Evolutionary conservation across 108 stramenopile species (phyloP).

Genomic region (Licmophora abbreviata): DNA sequence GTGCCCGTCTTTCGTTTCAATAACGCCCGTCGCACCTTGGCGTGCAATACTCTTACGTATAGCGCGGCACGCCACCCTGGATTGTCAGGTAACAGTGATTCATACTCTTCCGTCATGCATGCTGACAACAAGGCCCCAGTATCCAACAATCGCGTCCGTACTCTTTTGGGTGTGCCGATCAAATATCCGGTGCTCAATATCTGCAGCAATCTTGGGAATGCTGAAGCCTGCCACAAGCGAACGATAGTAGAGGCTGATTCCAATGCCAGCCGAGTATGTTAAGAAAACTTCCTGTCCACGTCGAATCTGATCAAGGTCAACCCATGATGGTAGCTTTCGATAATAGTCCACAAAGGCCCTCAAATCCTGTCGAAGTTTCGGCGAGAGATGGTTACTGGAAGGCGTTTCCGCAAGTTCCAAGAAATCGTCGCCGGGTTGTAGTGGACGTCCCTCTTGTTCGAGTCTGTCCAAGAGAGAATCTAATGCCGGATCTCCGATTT

Average conservation of each 20-base stretch:
- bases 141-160: slow-evolving; percentile 53
- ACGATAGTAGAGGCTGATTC: slow-evolving; percentile 56
- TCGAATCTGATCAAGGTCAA: slow-evolving; percentile 55
- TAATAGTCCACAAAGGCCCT: slow-evolving; percentile 19
- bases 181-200: slow-evolving; percentile 63
- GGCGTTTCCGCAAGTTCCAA: slow-evolving; percentile 12
- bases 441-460: slow-evolving; percentile 15
- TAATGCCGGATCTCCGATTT: slow-evolving; percentile 53
- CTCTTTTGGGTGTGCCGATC: slow-evolving; percentile 26
- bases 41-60: slow-evolving; percentile 69
- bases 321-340: slow-evolving; percentile 50
- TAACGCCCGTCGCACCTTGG: slow-evolving; percentile 61
- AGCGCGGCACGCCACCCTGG: slow-evolving; percentile 65
- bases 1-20: slow-evolving; percentile 21
- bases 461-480: slow-evolving; percentile 42
- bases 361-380: slow-evolving; percentile 16
- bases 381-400: not conserved
- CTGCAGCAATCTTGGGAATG: slow-evolving; percentile 67
- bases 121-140: slow-evolving; percentile 48
- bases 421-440: slow-evolving; percentile 45
- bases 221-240: slow-evolving; percentile 68
- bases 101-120: slow-evolving; percentile 15
- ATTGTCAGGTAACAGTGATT: slow-evolving; percentile 28
- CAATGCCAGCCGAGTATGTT: slow-evolving; percentile 48
- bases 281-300: slow-evolving; percentile 71